These are phyloP conservation scores for Aspergillus fructus DNA, from an alignment of 2,329 filamentous ascomycete genomes.

Conservation along the genomic window DNA sequence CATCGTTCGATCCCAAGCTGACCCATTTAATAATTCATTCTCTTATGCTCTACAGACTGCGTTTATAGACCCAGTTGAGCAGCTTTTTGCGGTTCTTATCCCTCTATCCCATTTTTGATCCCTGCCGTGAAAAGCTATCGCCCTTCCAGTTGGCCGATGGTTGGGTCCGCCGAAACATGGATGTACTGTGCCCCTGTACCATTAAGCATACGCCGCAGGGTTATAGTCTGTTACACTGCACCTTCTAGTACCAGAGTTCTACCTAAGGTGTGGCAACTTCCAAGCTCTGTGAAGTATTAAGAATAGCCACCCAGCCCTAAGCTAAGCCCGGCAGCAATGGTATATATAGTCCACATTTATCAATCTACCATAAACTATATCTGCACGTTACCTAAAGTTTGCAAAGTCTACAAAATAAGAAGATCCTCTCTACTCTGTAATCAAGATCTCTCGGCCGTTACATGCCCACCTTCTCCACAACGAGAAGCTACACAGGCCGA, in stretches of 20 bases:
- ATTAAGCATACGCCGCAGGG: too few relatives aligned
- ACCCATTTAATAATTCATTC: not conserved
- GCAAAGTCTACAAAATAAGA: not conserved
- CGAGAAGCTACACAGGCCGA: not conserved
- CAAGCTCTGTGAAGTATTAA: not conserved
- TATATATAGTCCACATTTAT: not conserved
- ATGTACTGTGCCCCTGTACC: too few relatives aligned
- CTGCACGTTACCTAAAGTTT: not conserved
- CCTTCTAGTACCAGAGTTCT: too few relatives aligned
- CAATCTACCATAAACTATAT: not conserved
- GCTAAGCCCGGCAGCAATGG: not conserved
- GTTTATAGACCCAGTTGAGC: not conserved
- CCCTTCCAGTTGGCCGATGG: too few relatives aligned
- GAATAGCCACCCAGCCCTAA: not conserved
- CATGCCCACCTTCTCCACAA: too few relatives aligned
- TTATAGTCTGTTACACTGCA: too few relatives aligned
- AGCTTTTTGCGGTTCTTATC: too few relatives aligned
- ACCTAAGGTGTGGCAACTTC: not conserved
- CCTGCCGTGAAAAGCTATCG: too few relatives aligned
- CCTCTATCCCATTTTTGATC: too few relatives aligned
- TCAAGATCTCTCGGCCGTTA: too few relatives aligned
- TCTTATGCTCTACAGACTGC: not conserved
- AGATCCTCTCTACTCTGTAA: not conserved
- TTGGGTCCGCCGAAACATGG: too few relatives aligned
- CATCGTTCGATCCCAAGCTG: not conserved